Percentiles rank a stretch among this genome's conserved stretches.
These are phyloP conservation scores for Babesia gibsoni DNA, from an alignment of 169 alveolate species.

Conservation along the genomic window DNA sequence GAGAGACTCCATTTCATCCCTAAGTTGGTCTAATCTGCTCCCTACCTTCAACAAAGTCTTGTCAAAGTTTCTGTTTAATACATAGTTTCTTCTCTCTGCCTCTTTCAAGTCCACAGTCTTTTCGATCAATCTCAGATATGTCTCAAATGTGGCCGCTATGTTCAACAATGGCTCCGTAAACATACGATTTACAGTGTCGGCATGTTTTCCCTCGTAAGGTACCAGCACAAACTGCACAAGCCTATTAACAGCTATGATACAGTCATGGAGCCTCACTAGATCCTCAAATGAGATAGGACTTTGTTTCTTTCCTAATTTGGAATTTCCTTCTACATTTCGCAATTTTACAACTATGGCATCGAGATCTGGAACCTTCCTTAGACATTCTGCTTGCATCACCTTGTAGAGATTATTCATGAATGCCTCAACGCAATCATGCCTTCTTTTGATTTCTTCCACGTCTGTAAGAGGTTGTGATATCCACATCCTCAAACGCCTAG, in stretches of 20 bases:
- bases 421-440: slow-evolving; percentile 93
- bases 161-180: slow-evolving; percentile 76
- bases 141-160: slow-evolving; percentile 75
- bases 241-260: slow-evolving; percentile 51
- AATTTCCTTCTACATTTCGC: slow-evolving; percentile 61
- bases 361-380: slow-evolving; percentile 81
- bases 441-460: slow-evolving; percentile 79
- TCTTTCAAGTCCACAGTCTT: slow-evolving; percentile 89
- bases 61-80: slow-evolving; percentile 81
- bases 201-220: slow-evolving; percentile 66
- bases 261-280: slow-evolving; percentile 60
- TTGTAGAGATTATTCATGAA: slow-evolving; percentile 74
- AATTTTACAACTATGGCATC: slow-evolving; percentile 65
- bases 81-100: slow-evolving; percentile 86
- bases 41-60: slow-evolving; percentile 72
- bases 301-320: slow-evolving; percentile 38
- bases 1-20: slow-evolving; percentile 80
- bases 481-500: slow-evolving; percentile 89
- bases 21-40: slow-evolving; percentile 69
- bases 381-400: slow-evolving; percentile 66
- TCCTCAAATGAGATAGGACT: slow-evolving; percentile 65
- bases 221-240: slow-evolving; percentile 55
- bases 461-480: slow-evolving; percentile 93
- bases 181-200: slow-evolving; percentile 56
- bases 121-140: slow-evolving; percentile 86